Base-by-base conservation (phyloP, 345 rosid species). In the Gynandropsis gynandra region DNA sequence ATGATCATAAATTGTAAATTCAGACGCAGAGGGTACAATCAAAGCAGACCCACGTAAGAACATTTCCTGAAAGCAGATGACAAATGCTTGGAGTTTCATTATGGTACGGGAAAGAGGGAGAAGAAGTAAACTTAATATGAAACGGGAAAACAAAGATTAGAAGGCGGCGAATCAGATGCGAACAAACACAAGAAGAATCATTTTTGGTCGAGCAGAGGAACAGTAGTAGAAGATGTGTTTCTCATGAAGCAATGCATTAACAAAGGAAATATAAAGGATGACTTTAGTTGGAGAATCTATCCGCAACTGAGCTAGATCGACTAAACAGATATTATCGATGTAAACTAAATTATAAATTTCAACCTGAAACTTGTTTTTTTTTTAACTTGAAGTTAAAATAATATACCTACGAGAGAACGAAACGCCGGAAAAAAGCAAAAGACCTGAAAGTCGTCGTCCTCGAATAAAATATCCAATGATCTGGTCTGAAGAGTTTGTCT, bases 101-200 rank as follows among this genome's bases (percentile, higher is more conserved):
- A 27, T 46, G 12, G 56, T 49, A 52, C 19, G 0, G 21, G 7
- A 47, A 54, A 54, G 54, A 50, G 33, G 21, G 9, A 41, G 39
- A 55, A 7, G n/a, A 29, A 48, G 29, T 16, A 20, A 33, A 29
- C 34, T 48, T 16, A 39, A 41, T 56, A 20, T 63, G 16, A 15
- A 12, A n/a, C 50, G 46, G 29, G 45, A 27, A 63, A 63, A 61
- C 37, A 1, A 33, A 46, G 48, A 48, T 12, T 50, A 40, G 16
- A 17, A 55, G 46, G 56, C 2, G 68, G 56, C 41, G 46, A 56
- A 56, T 50, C 40, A 56, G 62, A 64, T 64, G 16, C 7, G 47
- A 39, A 54, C 19, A 41, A n/a, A n/a, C n/a, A n/a, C 33, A 32
- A 47, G 12, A 46, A 54, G 12, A 6, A 9, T 9, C 46, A 20